Evolutionary conservation across 129 eudicot species (phyloP).

Genomic region (Lonicera japonica): DNA sequence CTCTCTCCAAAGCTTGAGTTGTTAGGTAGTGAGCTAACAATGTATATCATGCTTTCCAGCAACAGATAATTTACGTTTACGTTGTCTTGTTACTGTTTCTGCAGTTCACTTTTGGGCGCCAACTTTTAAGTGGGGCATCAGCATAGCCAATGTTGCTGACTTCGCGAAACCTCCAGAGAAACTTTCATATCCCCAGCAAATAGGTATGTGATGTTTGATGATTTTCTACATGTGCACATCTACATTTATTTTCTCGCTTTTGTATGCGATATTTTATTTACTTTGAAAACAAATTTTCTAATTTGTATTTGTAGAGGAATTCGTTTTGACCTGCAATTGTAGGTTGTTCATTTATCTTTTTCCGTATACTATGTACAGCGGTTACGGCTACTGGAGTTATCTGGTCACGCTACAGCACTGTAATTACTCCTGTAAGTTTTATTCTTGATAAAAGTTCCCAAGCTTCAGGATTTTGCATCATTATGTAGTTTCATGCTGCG

Average conservation of each 20-base stretch:
- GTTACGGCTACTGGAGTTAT: constrained; percentile 88
- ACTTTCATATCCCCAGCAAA: constrained; percentile 94
- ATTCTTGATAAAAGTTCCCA: not conserved
- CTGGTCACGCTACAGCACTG: constrained; percentile 98
- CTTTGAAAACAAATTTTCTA: not conserved
- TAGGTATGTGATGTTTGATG: constrained; percentile 42
- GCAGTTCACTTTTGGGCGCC: constrained; percentile 99
- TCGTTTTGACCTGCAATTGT: not conserved
- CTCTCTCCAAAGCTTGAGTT: too few species aligned
- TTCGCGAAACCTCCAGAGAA: constrained; percentile 92
- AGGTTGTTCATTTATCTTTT: constrained; percentile 1
- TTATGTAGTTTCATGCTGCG: not conserved
- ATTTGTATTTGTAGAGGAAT: not conserved
- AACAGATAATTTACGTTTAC: not conserved
- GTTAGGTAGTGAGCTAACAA: too few species aligned
- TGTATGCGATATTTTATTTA: not conserved
- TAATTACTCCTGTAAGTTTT: constrained; percentile 80
- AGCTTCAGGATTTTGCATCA: not conserved
- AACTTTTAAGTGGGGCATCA: constrained; percentile 97
- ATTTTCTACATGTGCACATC: constrained; percentile 1
- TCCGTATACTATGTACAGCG: constrained; percentile 38
- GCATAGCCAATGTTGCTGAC: constrained; percentile 91
- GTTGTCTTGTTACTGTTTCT: not conserved
- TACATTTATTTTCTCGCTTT: not conserved
- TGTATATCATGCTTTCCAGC: not conserved